Percentiles rank a stretch among this genome's conserved stretches.
Conservation (phyloP, 2,329 filamentous ascomycete species). For the Amesomyces nigricolor region DNA sequence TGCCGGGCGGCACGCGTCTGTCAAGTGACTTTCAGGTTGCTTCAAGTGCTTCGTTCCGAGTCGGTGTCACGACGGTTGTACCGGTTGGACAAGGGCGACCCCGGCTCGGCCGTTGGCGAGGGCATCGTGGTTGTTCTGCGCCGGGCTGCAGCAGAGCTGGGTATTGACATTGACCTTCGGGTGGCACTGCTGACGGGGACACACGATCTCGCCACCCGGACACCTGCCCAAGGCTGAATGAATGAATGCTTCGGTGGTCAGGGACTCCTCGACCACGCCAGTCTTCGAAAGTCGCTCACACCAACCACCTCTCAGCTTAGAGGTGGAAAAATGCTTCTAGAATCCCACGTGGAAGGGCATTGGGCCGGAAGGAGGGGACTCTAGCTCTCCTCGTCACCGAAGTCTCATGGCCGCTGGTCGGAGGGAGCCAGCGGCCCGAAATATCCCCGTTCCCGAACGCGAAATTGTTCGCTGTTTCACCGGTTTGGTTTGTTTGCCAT, state of each 20-base stretch:
- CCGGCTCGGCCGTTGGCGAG: conserved; percentile 3
- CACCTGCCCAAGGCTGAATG: too few relatives aligned
- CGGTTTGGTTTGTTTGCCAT: not conserved
- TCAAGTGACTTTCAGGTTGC: conserved; percentile 11
- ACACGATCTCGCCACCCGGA: too few relatives aligned
- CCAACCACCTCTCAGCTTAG: not conserved
- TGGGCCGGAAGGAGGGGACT: conserved; percentile 16
- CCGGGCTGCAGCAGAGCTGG: too few relatives aligned
- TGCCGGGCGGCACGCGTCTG: conserved; percentile 12
- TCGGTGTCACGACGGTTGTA: not conserved
- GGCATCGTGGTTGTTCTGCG: not conserved
- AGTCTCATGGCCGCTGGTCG: too few relatives aligned
- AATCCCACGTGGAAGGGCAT: conserved; percentile 16
- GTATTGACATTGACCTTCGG: too few relatives aligned
- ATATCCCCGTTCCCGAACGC: not conserved
- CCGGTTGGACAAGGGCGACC: not conserved
- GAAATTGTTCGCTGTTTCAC: not conserved
- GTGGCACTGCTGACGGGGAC: too few relatives aligned
- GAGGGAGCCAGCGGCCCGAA: not conserved
- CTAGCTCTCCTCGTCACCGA: not conserved
- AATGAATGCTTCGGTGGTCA: too few relatives aligned
- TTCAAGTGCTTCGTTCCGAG: not conserved
- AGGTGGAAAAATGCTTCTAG: not conserved
- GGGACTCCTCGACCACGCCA: too few relatives aligned
- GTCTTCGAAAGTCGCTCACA: not conserved